Evolutionary conservation across 805 yeast species (phyloP).

Genomic region (Candida manassasensis): DNA sequence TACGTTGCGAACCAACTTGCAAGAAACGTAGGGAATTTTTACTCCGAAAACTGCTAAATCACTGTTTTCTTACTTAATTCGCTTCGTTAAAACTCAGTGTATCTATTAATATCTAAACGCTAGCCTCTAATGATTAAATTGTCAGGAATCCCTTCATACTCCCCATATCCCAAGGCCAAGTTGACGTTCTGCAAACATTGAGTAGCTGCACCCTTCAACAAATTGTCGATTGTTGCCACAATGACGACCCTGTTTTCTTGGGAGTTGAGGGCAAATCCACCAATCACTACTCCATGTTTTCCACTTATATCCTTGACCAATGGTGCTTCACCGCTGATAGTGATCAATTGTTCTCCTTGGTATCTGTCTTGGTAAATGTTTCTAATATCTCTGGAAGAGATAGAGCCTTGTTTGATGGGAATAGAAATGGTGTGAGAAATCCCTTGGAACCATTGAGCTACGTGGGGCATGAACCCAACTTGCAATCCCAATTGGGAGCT

Average conservation of each 20-base stretch:
- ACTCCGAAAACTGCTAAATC: too few species aligned
- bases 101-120: too few species aligned
- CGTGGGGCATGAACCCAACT: conserved; percentile 94
- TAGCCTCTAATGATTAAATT: conserved; percentile 51
- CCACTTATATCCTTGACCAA: conserved; percentile 87
- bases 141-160: conserved; percentile 91
- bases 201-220: conserved; percentile 97
- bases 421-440: conserved; percentile 87
- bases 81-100: too few species aligned
- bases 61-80: too few species aligned
- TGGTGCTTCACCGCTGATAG: conserved; percentile 89
- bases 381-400: conserved; percentile 79
- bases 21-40: too few species aligned
- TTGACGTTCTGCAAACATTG: conserved; percentile 97
- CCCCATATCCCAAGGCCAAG: conserved; percentile 83
- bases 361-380: conserved; percentile 83
- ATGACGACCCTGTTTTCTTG: conserved; percentile 86
- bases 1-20: too few species aligned
- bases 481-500: conserved; percentile 70
- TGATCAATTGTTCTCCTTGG: conserved; percentile 78
- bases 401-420: conserved; percentile 63
- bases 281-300: conserved; percentile 90
- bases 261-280: conserved; percentile 92
- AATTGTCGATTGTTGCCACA: conserved; percentile 92
- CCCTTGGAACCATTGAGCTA: conserved; percentile 99